Base-by-base conservation (phyloP, 176 grass and related monocot species). In the Zea luxurians region DNA sequence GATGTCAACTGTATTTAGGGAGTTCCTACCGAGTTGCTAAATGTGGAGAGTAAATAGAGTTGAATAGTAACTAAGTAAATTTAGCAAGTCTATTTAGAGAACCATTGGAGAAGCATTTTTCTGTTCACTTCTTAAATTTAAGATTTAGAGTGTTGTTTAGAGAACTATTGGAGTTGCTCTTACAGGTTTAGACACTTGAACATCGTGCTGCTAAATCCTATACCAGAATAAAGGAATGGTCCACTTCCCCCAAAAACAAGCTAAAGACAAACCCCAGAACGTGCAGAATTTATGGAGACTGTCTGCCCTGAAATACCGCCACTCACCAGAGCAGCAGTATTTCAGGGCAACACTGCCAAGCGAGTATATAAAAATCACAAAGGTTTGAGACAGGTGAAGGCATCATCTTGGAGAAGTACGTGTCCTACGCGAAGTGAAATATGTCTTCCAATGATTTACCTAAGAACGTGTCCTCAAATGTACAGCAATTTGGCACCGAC, bases 281-380 rank as follows among this genome's bases (percentile, higher is more conserved):
- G 76, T 77, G 82, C 77, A 84, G 86, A 71, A 65, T 65, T 84
- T 62, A 73, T 80, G 86, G 82, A 80, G 64, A 81, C 57, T 58
- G 48, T 17, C 77, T 84, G 38, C 53, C 50, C 63, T 43, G 53
- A 88, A 74, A 84, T 36, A 84, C 64, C 42, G 65, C 36, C 48
- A 80, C 17, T 57, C 37, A 71, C 52, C 65, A 55, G 10, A 42
- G n/a, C 13, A 66, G 36, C 58, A 55, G 27, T 27, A 27, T 27
- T 27, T 0, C 27, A 27, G 27, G 27, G 27, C 27, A 27, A 27
- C 27, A 27, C 10, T 35, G 13, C 13, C 58, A 75, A 84, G 53
- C 36, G 70, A 54, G 64, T 16, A 66, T 7, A 71, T 27, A 54
- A 70, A 79, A 65, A 43, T 8, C 9, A 2, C 8, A 54, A 73